Evolutionary conservation across 495 filamentous ascomycete genomes (phyloP).

Genomic region (Aspergillus heteromorphus): DNA sequence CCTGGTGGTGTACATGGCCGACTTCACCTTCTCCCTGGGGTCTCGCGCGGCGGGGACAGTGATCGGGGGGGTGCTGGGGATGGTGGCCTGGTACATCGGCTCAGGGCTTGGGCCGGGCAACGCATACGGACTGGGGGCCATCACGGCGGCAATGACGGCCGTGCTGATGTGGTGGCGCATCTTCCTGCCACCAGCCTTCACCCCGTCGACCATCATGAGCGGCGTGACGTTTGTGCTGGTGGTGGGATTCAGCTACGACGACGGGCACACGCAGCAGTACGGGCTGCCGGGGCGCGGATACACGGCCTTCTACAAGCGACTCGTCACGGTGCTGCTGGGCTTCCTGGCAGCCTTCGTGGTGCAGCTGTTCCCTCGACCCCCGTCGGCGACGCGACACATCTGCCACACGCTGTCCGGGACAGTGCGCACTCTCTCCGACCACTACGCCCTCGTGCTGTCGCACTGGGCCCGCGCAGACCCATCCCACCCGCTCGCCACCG

Average conservation of each 20-base stretch:
- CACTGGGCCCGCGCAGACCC: constrained; percentile 22
- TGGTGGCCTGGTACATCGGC: constrained; percentile 41
- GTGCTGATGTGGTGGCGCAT: constrained; percentile 34
- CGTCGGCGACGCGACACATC: constrained; percentile 34
- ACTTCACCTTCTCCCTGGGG: constrained; percentile 33
- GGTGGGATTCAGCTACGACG: constrained; percentile 31
- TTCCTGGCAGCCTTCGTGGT: constrained; percentile 31
- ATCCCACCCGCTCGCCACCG: constrained; percentile 13
- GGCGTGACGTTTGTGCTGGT: constrained; percentile 33
- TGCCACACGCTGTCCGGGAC: constrained; percentile 33
- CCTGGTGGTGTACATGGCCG: constrained; percentile 36
- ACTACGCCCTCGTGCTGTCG: constrained; percentile 36
- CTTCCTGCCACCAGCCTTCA: constrained; percentile 22
- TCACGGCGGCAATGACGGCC: constrained; percentile 25
- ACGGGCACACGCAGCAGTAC: constrained; percentile 30
- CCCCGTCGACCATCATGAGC: constrained; percentile 30
- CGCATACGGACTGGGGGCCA: constrained; percentile 33
- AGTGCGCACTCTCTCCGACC: constrained; percentile 32
- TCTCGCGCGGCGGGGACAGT: constrained; percentile 28
- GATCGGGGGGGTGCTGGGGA: constrained; percentile 31
- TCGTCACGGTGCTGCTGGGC: constrained; percentile 33
- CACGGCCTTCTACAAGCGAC: constrained; percentile 35
- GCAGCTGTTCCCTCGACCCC: constrained; percentile 36
- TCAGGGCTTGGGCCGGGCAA: constrained; percentile 34
- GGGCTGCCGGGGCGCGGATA: constrained; percentile 37